Percentiles rank a stretch among this genome's conserved stretches.
These are phyloP conservation scores for Graphilbum ipis-grandicollis DNA, from an alignment of 2,329 filamentous ascomycete genomes.

Conservation along the genomic window DNA sequence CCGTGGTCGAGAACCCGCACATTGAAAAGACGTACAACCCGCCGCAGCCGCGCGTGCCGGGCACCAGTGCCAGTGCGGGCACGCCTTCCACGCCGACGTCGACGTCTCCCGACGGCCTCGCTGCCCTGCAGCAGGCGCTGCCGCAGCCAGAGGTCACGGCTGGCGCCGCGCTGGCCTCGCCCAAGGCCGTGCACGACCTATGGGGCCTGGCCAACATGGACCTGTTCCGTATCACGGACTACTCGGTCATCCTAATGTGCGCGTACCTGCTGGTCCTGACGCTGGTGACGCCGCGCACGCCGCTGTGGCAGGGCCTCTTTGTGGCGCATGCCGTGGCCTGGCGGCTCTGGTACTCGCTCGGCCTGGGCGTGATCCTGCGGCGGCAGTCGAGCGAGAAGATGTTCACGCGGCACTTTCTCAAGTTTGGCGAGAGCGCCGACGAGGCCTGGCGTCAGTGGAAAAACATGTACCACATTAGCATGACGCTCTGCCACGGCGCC, in stretches of 20 bases:
- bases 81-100: no score
- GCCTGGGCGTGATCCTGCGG: constrained; percentile 70
- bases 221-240: constrained; percentile 72
- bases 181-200: constrained; percentile 62
- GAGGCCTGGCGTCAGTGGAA: constrained; percentile 99
- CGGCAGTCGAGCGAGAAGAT: constrained; percentile 78
- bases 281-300: constrained; percentile 59
- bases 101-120: not conserved
- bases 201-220: constrained; percentile 74
- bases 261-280: constrained; percentile 60
- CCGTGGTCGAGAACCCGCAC: constrained; percentile 86
- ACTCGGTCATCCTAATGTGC: constrained; percentile 59
- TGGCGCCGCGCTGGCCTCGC: constrained; percentile 25
- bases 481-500: constrained; percentile 74
- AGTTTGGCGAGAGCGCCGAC: constrained; percentile 76
- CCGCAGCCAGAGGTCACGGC: not conserved
- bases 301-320: constrained; percentile 60
- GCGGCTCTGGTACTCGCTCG: constrained; percentile 84
- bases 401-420: constrained; percentile 96
- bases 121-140: constrained; percentile 5
- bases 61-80: not conserved
- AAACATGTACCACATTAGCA: constrained; percentile 82
- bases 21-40: constrained; percentile 97
- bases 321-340: constrained; percentile 63
- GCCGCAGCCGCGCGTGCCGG: constrained; percentile 49